phyloP scores from a whole-genome alignment of 129 eudicot species.

The Centella asiatica region DNA sequence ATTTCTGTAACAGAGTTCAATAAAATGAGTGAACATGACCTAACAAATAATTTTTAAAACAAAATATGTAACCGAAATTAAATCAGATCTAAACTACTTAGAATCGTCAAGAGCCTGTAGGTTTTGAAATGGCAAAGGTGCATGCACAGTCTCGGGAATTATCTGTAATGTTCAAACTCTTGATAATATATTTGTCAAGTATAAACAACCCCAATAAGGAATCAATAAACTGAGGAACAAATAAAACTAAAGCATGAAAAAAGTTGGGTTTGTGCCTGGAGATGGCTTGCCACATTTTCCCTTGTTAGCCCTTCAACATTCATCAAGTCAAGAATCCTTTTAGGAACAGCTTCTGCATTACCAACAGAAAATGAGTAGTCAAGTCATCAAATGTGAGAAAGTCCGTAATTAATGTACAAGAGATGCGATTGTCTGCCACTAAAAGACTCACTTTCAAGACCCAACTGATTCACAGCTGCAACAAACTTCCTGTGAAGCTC shows the following conservation, averaged over 20 bases:
- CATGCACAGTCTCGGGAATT: too few relatives aligned
- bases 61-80: too few relatives aligned
- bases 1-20: constrained; percentile 42
- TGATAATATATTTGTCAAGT: not conserved
- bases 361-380: not conserved
- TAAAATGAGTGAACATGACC: not conserved
- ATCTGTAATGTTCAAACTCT: not conserved
- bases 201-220: too few relatives aligned
- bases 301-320: constrained; percentile 90
- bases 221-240: too few relatives aligned
- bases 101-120: too few relatives aligned
- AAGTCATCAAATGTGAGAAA: not conserved
- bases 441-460: constrained; percentile 74
- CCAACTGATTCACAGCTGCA: constrained; percentile 84
- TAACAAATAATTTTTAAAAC: too few relatives aligned
- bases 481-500: constrained; percentile 96
- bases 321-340: constrained; percentile 96
- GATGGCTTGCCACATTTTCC: constrained; percentile 99
- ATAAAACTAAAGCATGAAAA: constrained; percentile 4
- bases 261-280: constrained; percentile 50
- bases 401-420: not conserved
- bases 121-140: too few relatives aligned
- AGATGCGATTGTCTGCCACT: not conserved
- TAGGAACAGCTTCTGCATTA: constrained; percentile 87
- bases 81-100: too few relatives aligned